A percentile compares a stretch with the other conserved stretches of the same genome.
These are phyloP conservation scores for Saksenaea oblongispora DNA, from an alignment of 371 early-diverging fungal genomes.

Conservation along the genomic window DNA sequence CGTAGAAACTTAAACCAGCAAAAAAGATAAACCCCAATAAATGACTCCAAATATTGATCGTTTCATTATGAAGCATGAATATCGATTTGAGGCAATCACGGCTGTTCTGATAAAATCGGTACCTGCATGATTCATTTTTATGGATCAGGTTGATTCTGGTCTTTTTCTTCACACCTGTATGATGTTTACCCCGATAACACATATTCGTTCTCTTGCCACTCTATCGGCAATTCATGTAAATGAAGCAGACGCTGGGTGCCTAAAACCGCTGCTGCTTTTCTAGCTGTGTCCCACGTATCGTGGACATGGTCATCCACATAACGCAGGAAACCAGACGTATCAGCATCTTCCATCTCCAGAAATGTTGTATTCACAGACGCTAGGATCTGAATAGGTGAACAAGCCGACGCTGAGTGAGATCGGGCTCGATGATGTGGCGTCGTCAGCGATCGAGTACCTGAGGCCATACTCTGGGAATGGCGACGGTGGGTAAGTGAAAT, in stretches of 20 bases:
- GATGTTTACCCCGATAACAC: constrained; percentile 54
- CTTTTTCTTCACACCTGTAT: neutral
- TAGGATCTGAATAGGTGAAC: constrained; percentile 25
- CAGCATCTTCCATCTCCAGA: constrained; percentile 33
- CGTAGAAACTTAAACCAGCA: constrained; percentile 52
- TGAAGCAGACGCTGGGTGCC: constrained; percentile 61
- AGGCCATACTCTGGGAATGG: constrained; percentile 22
- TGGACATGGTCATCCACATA: constrained; percentile 46
- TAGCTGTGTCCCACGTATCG: constrained; percentile 52
- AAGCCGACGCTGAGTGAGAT: constrained; percentile 2
- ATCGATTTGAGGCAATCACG: constrained; percentile 60
- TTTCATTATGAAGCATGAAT: constrained; percentile 72
- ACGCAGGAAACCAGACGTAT: constrained; percentile 33
- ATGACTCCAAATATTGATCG: constrained; percentile 75
- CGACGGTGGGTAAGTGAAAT: constrained; percentile 11
- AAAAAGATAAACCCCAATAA: constrained; percentile 64
- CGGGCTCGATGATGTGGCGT: constrained; percentile 11
- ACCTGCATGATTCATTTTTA: constrained; percentile 25
- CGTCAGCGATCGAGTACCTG: constrained; percentile 10
- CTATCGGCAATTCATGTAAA: constrained; percentile 64
- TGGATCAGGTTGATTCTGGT: neutral
- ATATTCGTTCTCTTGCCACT: constrained; percentile 72
- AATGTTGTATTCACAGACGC: constrained; percentile 43
- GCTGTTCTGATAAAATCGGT: constrained; percentile 58
- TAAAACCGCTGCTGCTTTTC: constrained; percentile 49